A percentile compares a stretch with the other conserved stretches of the same genome.
Conservation (phyloP, 441 rosid species). For the Eugenia klotzschiana region DNA sequence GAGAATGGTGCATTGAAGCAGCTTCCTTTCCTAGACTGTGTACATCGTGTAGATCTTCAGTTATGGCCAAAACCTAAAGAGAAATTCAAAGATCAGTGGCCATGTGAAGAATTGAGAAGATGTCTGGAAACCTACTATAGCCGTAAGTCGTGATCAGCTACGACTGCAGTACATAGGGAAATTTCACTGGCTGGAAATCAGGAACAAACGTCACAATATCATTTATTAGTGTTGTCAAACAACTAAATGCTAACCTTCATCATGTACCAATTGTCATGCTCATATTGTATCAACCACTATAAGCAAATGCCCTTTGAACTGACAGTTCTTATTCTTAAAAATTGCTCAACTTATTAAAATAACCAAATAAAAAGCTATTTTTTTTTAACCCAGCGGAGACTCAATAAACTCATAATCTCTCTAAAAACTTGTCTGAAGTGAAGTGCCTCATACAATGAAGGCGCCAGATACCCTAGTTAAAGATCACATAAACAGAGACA, state of each 20-base stretch:
- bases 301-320: not conserved
- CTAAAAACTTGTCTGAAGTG: not conserved
- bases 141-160: not conserved
- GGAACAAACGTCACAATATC: not conserved
- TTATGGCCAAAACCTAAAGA: conserved; percentile 75
- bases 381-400: not conserved
- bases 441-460: not conserved
- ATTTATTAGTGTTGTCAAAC: not conserved
- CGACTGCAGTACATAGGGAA: not conserved
- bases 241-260: not conserved
- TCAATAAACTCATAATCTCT: not conserved
- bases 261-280: not conserved
- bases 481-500: not conserved
- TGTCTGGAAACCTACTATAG: not conserved
- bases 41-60: conserved; percentile 87
- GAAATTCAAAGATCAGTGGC: conserved; percentile 11
- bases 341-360: not conserved
- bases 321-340: not conserved
- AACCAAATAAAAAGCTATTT: not conserved
- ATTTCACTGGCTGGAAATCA: not conserved
- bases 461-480: not conserved
- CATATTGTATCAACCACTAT: not conserved
- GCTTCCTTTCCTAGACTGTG: conserved; percentile 86
- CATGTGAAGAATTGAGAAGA: not conserved
- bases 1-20: conserved; percentile 54